Evolutionary conservation across 192 early-diverging fungal species (phyloP), one percentile per base, ranked within the genome.

Genomic region (Coemansia sp.): DNA sequence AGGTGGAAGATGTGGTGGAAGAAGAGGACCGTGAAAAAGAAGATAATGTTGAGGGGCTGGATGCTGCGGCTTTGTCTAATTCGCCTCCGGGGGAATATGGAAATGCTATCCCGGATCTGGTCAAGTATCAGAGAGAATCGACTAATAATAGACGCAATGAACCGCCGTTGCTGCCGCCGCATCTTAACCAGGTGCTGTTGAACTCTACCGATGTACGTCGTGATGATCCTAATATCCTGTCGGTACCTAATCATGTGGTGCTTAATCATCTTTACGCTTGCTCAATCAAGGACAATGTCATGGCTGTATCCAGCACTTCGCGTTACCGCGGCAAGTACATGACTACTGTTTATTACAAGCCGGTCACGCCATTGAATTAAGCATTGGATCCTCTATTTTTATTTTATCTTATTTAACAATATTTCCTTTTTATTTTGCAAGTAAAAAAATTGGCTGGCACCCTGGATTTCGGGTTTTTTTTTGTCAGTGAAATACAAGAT

Each of bases 201-300:
- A 98, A 99, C 77, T 87, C 85, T 54, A 72, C 81, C 15, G 80
- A 86, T 5, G 75, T 89, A 34, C 87, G 88, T 22, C 85, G 87
- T 32, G 90, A 94, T 66, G 97, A 99, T 74, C 83, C 87, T 1
- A 91, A 90, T 69, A 84, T 91, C 5, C 75, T 99, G 14, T 93
- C 93, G 0, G 91, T 93, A 22, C 97, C 97, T 8, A 94, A 94
- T 66, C 93, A 96, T 71, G 97, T 97, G 12, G 91, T 91, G 28
- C 75, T 99, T 65, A 98, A 98, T 73, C 97, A 99, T 74, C 79
- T 99, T 51, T 98, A 97, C 75, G 96, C 97, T 6, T 96, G 93
- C 72, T 94, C 92, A 11, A 98, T 99, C 61, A 88, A 93, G 65
- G 94, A 98, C 65, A 93, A 95, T 15, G 96, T 99, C 17, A 93